Evolutionary conservation across 345 rosid genomes (phyloP), one percentile per base, ranked within the genome.

Genomic region (Syzygium grande): DNA sequence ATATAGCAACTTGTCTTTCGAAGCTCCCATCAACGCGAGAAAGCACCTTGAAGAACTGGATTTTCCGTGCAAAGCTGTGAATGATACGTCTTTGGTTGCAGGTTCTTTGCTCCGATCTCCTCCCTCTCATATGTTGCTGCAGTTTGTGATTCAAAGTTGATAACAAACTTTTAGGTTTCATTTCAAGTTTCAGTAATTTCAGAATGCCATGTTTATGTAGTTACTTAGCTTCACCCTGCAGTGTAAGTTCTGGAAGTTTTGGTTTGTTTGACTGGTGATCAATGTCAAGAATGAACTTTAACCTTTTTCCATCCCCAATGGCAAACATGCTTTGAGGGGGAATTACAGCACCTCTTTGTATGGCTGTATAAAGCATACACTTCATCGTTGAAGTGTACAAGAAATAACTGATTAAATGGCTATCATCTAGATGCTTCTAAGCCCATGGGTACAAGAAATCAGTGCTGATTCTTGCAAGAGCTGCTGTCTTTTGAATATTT

Each of bases 41-140:
- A 96, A 94, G 91, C 98, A 95, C 89, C 99, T 97, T 89, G 99
- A 97, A 91, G 99, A 95, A 92, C 91, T 95, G 89, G 99, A 95
- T 63, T 96, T 97, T 91, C 95, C 97, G 89, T 93, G 98, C 93
- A 96, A 95, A 93, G 98, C 99, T 73, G 94, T 95, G 89, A 97
- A 95, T 78, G 98, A 95, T 92, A 96, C 9, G 97, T 91, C 99
- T 96, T 88, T 97, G 99, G 99, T 90, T 97, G 87, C 99, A 95
- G 99, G 99, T 97, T 89, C 87, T 91, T 88, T 84, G 34, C 84
- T 87, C 58, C 43, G 55, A 78, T 84, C 84, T 80, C 43, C 87
- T 89, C 78, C 29, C 77, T 91, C 85, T 88, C 54, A 30, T 16
- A 68, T 68, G 43, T 30, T 68, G 79, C 79, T 68, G 79, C 43